These are phyloP conservation scores for Agaricus sinodeliciosus DNA, from an alignment of 768 basidiomycete species.

Conservation along the genomic window DNA sequence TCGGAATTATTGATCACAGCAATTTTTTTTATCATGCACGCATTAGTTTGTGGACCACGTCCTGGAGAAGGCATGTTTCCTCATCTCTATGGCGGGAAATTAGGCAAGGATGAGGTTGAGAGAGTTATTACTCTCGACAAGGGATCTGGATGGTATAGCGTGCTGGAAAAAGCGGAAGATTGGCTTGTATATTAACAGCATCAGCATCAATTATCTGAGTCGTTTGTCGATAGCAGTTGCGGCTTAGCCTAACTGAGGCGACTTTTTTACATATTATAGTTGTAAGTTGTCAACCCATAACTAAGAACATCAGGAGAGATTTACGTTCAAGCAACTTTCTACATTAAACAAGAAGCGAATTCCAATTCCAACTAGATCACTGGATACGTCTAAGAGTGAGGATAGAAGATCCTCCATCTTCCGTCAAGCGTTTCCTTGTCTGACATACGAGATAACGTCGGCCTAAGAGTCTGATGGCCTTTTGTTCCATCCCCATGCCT, in stretches of 20 bases:
- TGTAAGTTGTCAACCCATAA: too few species aligned
- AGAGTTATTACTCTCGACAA: conserved; percentile 24
- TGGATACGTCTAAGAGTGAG: conserved; percentile 28
- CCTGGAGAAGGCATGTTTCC: conserved; percentile 44
- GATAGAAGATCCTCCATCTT: conserved; percentile 59
- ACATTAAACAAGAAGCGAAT: not conserved
- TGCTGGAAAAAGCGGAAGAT: conserved; percentile 15
- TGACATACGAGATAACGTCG: conserved; percentile 55
- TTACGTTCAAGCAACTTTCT: too few species aligned
- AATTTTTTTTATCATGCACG: not conserved
- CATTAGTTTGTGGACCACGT: conserved; percentile 32
- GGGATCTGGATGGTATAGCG: conserved; percentile 15
- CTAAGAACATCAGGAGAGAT: too few species aligned
- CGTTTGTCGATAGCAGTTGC: not conserved
- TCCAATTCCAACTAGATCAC: not conserved
- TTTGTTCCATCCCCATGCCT: not conserved
- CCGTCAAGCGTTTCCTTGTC: conserved; percentile 53
- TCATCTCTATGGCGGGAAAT: conserved; percentile 42
- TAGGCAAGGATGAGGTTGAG: conserved; percentile 42
- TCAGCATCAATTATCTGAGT: not conserved
- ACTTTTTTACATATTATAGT: too few species aligned
- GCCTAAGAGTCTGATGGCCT: conserved; percentile 36
- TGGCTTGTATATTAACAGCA: conserved; percentile 21
- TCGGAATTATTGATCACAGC: not conserved
- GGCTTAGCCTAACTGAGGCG: too few species aligned